Conservation (phyloP, 2,329 filamentous ascomycete species). For the Alternaria gaisen region DNA sequence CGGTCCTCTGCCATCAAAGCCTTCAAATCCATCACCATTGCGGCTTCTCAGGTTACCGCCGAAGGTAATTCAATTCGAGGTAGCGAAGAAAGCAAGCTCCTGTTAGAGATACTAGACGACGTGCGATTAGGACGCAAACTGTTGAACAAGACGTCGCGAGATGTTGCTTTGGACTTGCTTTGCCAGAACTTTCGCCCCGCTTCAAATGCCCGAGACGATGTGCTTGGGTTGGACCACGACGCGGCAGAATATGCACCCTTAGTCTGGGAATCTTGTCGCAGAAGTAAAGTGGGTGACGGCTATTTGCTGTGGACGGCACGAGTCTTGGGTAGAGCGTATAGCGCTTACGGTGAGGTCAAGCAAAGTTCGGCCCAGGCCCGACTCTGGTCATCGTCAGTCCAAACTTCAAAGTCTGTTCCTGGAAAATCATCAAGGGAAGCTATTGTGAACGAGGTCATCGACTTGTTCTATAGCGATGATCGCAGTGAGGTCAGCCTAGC, state of each 20-base stretch:
- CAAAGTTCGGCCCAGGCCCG: slow-evolving; percentile 30
- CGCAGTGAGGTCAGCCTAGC: slow-evolving; percentile 55
- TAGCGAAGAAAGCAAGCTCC: slow-evolving; percentile 78
- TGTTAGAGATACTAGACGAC: slow-evolving; percentile 83
- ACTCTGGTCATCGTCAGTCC: slow-evolving; percentile 36
- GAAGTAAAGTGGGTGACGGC: slow-evolving; percentile 68
- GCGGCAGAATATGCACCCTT: slow-evolving; percentile 70
- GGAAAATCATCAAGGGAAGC: slow-evolving; percentile 43
- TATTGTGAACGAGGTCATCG: slow-evolving; percentile 50
- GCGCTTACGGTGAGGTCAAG: slow-evolving; percentile 72
- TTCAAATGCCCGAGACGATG: slow-evolving; percentile 66
- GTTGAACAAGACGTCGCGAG: slow-evolving; percentile 73
- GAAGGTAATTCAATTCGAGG: slow-evolving; percentile 74
- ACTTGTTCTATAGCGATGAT: slow-evolving; percentile 51
- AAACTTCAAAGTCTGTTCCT: slow-evolving; percentile 30
- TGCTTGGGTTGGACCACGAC: slow-evolving; percentile 72
- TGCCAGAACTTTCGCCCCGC: slow-evolving; percentile 77
- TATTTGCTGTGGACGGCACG: slow-evolving; percentile 88
- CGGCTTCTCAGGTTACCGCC: slow-evolving; percentile 72
- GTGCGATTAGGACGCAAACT: slow-evolving; percentile 69
- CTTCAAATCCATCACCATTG: slow-evolving; percentile 73
- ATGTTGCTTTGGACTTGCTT: slow-evolving; percentile 75
- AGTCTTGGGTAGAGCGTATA: slow-evolving; percentile 79
- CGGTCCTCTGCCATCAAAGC: slow-evolving; percentile 54
- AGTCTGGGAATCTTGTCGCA: slow-evolving; percentile 79